Evolutionary conservation across 352 stramenopile species (phyloP).

Genomic region (Achlya hypogyna): DNA sequence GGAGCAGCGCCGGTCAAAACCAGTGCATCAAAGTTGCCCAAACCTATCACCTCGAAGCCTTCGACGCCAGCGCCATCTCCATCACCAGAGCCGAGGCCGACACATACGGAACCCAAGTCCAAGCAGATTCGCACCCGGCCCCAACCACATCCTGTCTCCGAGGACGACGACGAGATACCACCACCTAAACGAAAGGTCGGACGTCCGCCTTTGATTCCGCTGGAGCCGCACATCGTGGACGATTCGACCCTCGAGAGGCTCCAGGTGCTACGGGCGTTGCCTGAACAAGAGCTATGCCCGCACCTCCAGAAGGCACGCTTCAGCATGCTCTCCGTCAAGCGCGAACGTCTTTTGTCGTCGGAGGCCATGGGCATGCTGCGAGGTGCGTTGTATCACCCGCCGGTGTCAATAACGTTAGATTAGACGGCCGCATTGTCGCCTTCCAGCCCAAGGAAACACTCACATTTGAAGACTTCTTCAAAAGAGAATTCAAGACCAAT

Average conservation of each 20-base stretch:
- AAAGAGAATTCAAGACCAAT: neutral
- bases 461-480: slow-evolving; percentile 8
- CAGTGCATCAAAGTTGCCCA: neutral
- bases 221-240: slow-evolving; percentile 7
- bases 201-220: neutral
- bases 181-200: neutral
- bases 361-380: neutral
- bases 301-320: neutral
- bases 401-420: neutral
- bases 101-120: too few relatives aligned
- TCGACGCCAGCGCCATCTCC: neutral
- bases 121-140: too few relatives aligned
- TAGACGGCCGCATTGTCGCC: slow-evolving; percentile 7
- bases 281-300: neutral
- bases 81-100: neutral
- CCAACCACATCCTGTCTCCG: too few relatives aligned
- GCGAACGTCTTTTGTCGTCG: slow-evolving; percentile 3
- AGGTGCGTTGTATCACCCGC: neutral
- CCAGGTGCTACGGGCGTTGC: neutral
- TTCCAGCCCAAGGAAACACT: neutral
- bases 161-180: neutral
- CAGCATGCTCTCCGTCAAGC: slow-evolving; percentile 9
- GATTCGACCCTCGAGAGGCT: neutral
- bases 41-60: neutral
- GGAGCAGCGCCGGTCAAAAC: neutral